Evolutionary conservation across 306 rosid species (phyloP).

Genomic region (Geum urbanum): DNA sequence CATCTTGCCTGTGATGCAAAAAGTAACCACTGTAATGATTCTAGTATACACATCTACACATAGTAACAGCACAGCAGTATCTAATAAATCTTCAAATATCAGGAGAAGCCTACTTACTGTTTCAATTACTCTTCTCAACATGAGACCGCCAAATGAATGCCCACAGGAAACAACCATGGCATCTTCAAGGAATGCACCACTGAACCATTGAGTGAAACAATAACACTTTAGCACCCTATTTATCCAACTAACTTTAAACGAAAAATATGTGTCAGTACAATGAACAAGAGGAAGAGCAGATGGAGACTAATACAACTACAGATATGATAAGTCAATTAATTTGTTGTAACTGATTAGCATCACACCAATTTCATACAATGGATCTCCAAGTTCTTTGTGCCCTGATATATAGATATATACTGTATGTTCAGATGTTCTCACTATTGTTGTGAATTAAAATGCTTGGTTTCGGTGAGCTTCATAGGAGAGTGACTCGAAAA

Average conservation of each 20-base stretch:
- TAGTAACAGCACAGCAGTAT: not conserved
- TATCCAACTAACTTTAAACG: constrained; percentile 16
- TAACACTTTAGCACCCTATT: constrained; percentile 21
- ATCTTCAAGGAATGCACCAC: constrained; percentile 93
- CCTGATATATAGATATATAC: not conserved
- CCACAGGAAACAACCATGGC: constrained; percentile 94
- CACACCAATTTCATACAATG: not conserved
- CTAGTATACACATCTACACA: constrained; percentile 15
- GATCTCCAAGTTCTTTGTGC: too few relatives aligned
- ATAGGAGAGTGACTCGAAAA: constrained; percentile 7
- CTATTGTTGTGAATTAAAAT: not conserved
- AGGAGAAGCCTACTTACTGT: constrained; percentile 56
- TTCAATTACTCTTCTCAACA: constrained; percentile 90
- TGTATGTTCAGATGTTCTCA: not conserved
- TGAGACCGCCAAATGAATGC: constrained; percentile 95
- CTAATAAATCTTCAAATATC: constrained; percentile 5
- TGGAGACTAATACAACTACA: not conserved
- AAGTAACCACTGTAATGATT: constrained; percentile 47
- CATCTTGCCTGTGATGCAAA: constrained; percentile 79
- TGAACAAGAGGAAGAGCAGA: not conserved
- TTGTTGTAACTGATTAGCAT: too few relatives aligned
- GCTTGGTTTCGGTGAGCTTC: not conserved
- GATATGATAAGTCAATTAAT: not conserved
- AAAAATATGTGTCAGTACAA: not conserved
- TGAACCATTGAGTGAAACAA: constrained; percentile 27